Evolutionary conservation across 257 asterid genomes (phyloP).

Genomic region (Przewalskia tangutica): DNA sequence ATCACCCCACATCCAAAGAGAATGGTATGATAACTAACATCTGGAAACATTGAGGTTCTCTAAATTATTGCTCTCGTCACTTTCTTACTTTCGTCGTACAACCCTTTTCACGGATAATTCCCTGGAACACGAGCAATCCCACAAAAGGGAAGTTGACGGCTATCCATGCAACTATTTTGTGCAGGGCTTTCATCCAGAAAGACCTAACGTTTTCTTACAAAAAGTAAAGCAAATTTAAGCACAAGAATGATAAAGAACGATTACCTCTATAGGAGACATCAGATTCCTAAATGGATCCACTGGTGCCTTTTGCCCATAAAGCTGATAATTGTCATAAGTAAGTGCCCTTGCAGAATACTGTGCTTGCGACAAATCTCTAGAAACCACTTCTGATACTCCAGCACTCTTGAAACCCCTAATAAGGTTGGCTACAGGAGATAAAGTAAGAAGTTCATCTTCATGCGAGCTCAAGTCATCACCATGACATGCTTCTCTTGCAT

Average conservation of each 20-base stretch:
- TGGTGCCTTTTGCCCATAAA: constrained; percentile 13
- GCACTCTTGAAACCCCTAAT: constrained; percentile 11
- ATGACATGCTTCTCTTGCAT: constrained; percentile 16
- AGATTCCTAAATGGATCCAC: constrained; percentile 4
- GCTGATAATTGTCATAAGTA: constrained; percentile 8
- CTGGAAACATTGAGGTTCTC: background rate
- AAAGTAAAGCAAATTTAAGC: background rate
- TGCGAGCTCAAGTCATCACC: constrained; percentile 11
- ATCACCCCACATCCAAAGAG: background rate
- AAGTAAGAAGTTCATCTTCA: constrained; percentile 9
- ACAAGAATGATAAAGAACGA: background rate
- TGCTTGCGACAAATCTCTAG: constrained; percentile 6
- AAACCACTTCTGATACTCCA: constrained; percentile 2
- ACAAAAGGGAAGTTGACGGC: background rate
- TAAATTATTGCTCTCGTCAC: background rate
- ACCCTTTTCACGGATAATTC: background rate
- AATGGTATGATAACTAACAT: background rate
- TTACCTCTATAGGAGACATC: constrained; percentile 52
- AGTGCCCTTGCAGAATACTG: constrained; percentile 8
- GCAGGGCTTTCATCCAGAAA: background rate
- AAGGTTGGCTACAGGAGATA: constrained; percentile 10
- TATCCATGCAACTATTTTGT: background rate
- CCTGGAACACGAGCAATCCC: background rate
- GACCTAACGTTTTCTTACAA: background rate
- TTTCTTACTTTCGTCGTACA: background rate